Percentiles rank a stretch among this genome's conserved stretches.
Conservation (phyloP, 2,329 filamentous ascomycete species). For the Xylariaceae sp. region DNA sequence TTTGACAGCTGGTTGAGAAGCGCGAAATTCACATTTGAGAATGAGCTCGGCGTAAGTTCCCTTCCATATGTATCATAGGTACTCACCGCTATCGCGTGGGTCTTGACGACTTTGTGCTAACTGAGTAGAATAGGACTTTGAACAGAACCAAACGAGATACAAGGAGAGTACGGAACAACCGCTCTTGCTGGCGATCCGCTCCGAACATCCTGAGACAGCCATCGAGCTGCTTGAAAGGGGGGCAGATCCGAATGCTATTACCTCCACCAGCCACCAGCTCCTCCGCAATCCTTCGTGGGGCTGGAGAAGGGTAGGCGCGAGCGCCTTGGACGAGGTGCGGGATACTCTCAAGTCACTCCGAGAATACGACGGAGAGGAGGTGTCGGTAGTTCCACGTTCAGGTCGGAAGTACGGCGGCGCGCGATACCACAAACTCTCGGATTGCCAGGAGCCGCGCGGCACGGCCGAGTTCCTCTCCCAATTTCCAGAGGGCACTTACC, state of each 20-base stretch:
- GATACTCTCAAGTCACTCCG: constrained; percentile 48
- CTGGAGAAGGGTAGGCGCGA: constrained; percentile 36
- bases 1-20: constrained; percentile 61
- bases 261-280: constrained; percentile 33
- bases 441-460: constrained; percentile 28
- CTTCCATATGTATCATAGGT: neutral
- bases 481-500: constrained; percentile 52
- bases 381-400: constrained; percentile 24
- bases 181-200: constrained; percentile 56
- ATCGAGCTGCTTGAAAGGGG: constrained; percentile 57
- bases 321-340: constrained; percentile 57
- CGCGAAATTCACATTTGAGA: constrained; percentile 40
- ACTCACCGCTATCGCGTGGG: too few species aligned
- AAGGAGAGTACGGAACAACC: constrained; percentile 53
- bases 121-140: constrained; percentile 22
- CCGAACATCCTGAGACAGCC: constrained; percentile 41
- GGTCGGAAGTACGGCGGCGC: neutral
- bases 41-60: constrained; percentile 29
- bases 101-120: neutral
- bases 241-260: constrained; percentile 59
- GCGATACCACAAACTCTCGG: neutral
- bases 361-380: constrained; percentile 36
- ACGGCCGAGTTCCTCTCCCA: constrained; percentile 49
- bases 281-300: constrained; percentile 31
- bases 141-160: constrained; percentile 47